Base-by-base conservation (phyloP, 2,329 filamentous ascomycete genomes). In the Nemania sp. region DNA sequence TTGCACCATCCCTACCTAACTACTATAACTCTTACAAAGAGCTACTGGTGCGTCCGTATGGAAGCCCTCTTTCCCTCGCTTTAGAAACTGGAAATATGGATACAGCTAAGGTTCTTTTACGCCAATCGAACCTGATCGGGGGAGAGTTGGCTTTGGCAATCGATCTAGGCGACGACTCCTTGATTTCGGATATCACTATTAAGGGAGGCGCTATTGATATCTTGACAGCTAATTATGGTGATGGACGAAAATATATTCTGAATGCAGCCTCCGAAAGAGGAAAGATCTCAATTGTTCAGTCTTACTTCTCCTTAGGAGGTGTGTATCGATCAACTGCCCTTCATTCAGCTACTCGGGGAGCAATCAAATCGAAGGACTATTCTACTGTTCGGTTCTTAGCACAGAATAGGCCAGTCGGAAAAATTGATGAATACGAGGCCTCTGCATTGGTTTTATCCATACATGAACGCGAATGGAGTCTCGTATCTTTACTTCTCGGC, bases 351-450 rank as follows among this genome's bases (percentile, higher is more conserved):
- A 32, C 35, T 3, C 1, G 8, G 5, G 26, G 20, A 6, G 62
- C 55, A 11, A 51, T 56, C 5, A 6, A 27, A 15, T 56, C 32
- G 7, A 52, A 62, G 2, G 57, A 66, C n/a, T 7, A 51, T 35
- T 51, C 57, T 5, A 45, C 62, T 1, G 24, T 62, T 26, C 20
- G 26, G 10, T 43, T 62, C 3, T 18, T 66, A 5, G 43, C 26
- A 2, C 0, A 3, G 24, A 5, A 62, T 5, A 57, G 64, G 5
- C 57, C 29, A 15, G 0, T 15, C n/a, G 2, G 32, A 22, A 26
- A 55, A 43, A 62, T 66, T n/a, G 64, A 66, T 10, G 15, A 15
- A 1, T 7, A 24, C 8, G 57, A 66, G 2, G 45, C 43, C 5
- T 62, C 43, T 1, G 27, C 52, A 5, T 20, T 66, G 1, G 15